Evolutionary conservation across 2,329 filamentous ascomycete species (phyloP), one percentile per base, ranked within the genome.

Genomic region (Aspergillus fischeri): DNA sequence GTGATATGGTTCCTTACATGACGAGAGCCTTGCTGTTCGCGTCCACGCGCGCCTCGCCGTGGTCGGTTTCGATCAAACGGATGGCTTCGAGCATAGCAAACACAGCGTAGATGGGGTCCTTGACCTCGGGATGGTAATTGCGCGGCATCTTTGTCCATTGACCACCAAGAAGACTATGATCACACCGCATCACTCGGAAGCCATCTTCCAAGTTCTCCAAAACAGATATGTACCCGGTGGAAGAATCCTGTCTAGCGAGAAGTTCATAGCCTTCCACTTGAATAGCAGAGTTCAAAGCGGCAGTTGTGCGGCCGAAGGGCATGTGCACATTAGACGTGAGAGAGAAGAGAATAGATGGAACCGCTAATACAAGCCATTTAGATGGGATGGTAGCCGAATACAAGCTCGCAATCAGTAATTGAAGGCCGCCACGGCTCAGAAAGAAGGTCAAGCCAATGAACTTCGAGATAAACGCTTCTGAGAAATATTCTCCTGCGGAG

Each of bases 31-130:
- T 89, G 49, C 90, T 89, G 58, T 90, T 78, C n/a, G 75, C 75
- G 64, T 92, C 89, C 1, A 76, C 76, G 24, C 67, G 70, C 27
- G 62, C 61, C 42, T 66, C 59, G 9, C 70, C 68, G 50, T 68
- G 58, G 29, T 81, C 78, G 4, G 80, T 75, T 64, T 94, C 81
- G 25, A 96, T 81, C 32, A 99, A 81, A 24, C 94, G 85, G 6
- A 97, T 88, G 3, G 93, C 91, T 73, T 99, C 94, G 1, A 99
- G 84, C 82, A 96, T 95, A 27, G 91, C 88, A 72, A 99, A 99
- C n/a, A 97, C 89, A 9, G 91, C 88, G 70, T 97, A 99, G 55
- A 99, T 91, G 0, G 93, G 91, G 74, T 99, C 94, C 10, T 85
- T 84, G 20, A 91, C 77, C 48, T 82, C 73, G 1, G 81, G 83